Evolutionary conservation across 192 early-diverging fungal genomes (phyloP).

Genomic region (Linnemannia elongata): DNA sequence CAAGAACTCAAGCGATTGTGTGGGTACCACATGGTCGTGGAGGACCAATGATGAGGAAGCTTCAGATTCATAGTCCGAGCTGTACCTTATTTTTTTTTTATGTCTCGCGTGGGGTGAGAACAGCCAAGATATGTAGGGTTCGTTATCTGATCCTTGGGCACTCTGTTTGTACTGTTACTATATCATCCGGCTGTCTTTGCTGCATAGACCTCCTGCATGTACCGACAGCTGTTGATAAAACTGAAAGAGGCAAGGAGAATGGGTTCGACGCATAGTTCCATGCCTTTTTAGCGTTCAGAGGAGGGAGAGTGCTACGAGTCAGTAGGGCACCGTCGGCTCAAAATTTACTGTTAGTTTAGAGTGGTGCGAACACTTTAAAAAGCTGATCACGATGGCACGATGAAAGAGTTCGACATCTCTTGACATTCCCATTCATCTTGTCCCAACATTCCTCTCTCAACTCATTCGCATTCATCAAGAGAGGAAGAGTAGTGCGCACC

Average conservation of each 20-base stretch:
- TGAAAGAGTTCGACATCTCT: not conserved
- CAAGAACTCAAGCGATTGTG: not conserved
- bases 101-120: not conserved
- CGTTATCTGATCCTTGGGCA: too few relatives aligned
- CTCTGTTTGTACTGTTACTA: too few relatives aligned
- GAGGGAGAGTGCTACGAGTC: not conserved
- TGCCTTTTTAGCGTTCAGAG: not conserved
- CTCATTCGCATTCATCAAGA: not conserved
- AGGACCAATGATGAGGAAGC: not conserved
- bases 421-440: slow-evolving; percentile 1
- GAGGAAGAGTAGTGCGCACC: not conserved
- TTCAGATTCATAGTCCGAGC: not conserved
- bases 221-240: too few relatives aligned
- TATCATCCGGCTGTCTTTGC: too few relatives aligned
- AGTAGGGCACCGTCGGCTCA: not conserved
- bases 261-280: not conserved
- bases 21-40: not conserved
- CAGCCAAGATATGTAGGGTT: too few relatives aligned
- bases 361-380: not conserved
- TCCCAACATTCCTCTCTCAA: not conserved
- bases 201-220: too few relatives aligned
- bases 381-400: not conserved
- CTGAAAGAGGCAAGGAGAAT: not conserved
- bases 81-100: too few relatives aligned
- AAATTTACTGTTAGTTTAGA: not conserved